Conservation (phyloP, 1,284 basidiomycete genomes). For the Cystobasidium pallidum region DNA sequence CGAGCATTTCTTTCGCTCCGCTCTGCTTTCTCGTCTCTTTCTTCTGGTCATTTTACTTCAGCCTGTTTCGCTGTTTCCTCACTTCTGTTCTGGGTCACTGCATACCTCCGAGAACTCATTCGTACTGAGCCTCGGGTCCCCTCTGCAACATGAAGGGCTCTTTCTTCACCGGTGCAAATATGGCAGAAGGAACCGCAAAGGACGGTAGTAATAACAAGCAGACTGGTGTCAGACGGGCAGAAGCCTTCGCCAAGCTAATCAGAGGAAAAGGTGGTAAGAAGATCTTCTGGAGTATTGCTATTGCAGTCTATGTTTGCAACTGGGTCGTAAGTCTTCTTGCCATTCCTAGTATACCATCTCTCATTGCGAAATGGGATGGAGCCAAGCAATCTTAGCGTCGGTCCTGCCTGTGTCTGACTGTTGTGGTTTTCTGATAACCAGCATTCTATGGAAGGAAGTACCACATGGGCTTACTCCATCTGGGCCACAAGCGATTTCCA, state of each 20-base stretch:
- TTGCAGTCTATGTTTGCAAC: slow-evolving; percentile 33
- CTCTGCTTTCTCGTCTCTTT: neutral
- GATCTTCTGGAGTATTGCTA: slow-evolving; percentile 30
- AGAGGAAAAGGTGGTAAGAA: slow-evolving; percentile 22
- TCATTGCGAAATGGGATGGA: no score
- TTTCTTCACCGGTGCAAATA: neutral
- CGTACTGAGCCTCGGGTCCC: neutral
- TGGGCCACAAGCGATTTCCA: slow-evolving; percentile 45
- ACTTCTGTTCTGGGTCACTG: no score
- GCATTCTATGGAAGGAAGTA: slow-evolving; percentile 41
- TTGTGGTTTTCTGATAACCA: neutral
- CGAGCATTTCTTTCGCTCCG: neutral
- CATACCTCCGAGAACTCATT: no score
- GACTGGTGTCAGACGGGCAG: slow-evolving; percentile 18
- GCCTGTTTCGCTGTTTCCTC: no score
- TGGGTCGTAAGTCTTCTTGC: slow-evolving; percentile 37
- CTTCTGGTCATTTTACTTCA: no score
- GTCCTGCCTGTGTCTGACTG: no score
- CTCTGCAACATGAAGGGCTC: neutral
- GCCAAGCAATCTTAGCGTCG: no score
- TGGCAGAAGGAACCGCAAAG: slow-evolving; percentile 2
- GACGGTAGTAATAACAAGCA: slow-evolving; percentile 26
- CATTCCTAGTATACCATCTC: neutral
- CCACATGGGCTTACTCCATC: slow-evolving; percentile 37
- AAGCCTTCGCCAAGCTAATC: slow-evolving; percentile 27